Conservation (phyloP, 768 basidiomycete genomes). For the Rhizopogon salebrosus region DNA sequence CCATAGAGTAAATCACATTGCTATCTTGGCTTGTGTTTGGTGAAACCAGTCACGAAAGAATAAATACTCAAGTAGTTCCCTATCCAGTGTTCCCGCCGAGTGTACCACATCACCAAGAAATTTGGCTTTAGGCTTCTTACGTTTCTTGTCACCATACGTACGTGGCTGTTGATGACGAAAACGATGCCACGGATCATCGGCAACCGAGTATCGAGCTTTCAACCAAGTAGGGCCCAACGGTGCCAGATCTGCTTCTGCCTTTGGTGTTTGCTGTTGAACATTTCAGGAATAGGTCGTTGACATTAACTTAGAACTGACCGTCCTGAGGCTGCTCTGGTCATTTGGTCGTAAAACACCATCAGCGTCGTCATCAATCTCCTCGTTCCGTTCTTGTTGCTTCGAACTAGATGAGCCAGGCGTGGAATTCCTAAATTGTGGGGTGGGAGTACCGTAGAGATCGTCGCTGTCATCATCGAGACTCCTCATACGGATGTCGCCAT, state of each 20-base stretch:
- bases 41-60: not conserved
- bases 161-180: not conserved
- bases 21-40: not conserved
- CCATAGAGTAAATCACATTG: too few relatives aligned
- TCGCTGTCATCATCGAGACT: not conserved
- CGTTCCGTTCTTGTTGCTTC: not conserved
- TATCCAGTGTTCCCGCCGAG: not conserved
- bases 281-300: not conserved
- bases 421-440: too few relatives aligned
- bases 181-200: not conserved
- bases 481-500: not conserved
- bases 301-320: not conserved
- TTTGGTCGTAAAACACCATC: slow-evolving; percentile 14
- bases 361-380: slow-evolving; percentile 10
- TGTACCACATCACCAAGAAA: not conserved
- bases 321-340: not conserved
- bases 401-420: not conserved
- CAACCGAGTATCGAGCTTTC: not conserved
- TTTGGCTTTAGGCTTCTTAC: not conserved
- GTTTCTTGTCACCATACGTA: not conserved
- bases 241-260: not conserved
- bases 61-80: not conserved
- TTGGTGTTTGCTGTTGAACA: not conserved
- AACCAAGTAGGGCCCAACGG: not conserved
- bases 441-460: not conserved